phyloP scores from a whole-genome alignment of 352 stramenopile species.

The Phytophthora pini region DNA sequence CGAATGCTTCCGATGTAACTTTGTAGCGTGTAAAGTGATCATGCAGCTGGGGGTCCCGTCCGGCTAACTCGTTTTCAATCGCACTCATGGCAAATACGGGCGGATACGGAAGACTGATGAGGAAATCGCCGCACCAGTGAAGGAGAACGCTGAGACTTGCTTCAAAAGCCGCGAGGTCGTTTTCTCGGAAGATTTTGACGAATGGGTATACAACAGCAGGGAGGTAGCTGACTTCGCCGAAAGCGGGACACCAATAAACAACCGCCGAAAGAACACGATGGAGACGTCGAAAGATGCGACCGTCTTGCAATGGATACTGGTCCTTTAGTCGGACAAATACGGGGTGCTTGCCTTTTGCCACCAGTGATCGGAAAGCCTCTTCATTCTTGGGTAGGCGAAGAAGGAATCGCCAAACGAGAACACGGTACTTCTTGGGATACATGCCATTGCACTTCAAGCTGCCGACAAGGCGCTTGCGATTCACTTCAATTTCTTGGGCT shows the following conservation, averaged over 20 bases:
- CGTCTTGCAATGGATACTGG: conserved; percentile 83
- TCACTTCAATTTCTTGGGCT: conserved; percentile 57
- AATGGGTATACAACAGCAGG: conserved; percentile 90
- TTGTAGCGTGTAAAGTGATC: conserved; percentile 79
- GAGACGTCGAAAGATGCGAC: conserved; percentile 76
- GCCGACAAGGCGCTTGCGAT: conserved; percentile 65
- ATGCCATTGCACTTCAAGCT: conserved; percentile 74
- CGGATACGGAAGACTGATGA: conserved; percentile 86
- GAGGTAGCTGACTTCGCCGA: conserved; percentile 85
- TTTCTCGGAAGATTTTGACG: conserved; percentile 84
- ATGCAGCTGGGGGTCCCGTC: conserved; percentile 71
- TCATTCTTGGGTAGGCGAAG: conserved; percentile 87
- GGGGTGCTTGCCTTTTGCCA: conserved; percentile 80
- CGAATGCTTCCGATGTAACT: conserved; percentile 70
- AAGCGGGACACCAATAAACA: conserved; percentile 92
- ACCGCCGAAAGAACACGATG: conserved; percentile 85
- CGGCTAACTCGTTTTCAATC: conserved; percentile 79
- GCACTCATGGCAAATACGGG: conserved; percentile 70
- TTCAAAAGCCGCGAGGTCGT: conserved; percentile 93
- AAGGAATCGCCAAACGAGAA: conserved; percentile 87
- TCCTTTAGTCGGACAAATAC: conserved; percentile 70
- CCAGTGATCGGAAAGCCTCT: conserved; percentile 73
- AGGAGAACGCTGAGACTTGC: conserved; percentile 85
- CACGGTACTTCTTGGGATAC: conserved; percentile 85
- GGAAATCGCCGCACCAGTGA: conserved; percentile 83